Conservation (phyloP, 345 rosid species). For the Eucalyptus decipiens region DNA sequence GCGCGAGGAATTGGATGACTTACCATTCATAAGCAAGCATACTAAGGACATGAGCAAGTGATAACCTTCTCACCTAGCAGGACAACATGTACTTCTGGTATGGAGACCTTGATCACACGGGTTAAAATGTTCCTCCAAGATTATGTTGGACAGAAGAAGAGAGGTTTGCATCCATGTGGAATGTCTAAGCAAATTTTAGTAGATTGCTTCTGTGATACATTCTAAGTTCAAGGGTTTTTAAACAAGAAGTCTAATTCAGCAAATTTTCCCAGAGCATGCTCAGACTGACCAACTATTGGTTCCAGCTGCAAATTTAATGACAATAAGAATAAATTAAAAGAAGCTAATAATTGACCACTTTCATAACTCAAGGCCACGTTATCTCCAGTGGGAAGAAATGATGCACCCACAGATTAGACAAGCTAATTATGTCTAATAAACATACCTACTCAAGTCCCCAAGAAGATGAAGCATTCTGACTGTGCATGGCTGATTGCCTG, state of each 20-base stretch:
- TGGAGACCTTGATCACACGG: background rate
- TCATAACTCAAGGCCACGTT: background rate
- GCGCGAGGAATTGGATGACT: background rate
- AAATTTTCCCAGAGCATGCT: background rate
- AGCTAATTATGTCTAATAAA: background rate
- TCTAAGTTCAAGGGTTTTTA: background rate
- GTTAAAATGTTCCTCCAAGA: background rate
- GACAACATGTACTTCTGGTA: background rate
- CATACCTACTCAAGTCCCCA: background rate
- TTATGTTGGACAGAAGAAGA: background rate
- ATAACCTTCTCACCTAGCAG: background rate
- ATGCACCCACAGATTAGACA: background rate
- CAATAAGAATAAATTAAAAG: background rate
- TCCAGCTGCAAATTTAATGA: background rate
- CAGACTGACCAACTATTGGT: background rate
- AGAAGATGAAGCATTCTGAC: background rate
- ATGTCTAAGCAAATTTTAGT: background rate
- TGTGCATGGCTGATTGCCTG: background rate
- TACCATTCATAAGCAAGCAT: background rate
- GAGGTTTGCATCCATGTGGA: background rate
- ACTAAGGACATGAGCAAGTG: background rate
- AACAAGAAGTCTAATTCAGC: background rate
- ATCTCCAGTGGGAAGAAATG: background rate
- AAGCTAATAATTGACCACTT: background rate
- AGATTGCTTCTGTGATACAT: background rate